Base-by-base conservation (phyloP, 2,329 filamentous ascomycete genomes). In the Decorospora gaudefroyi region DNA sequence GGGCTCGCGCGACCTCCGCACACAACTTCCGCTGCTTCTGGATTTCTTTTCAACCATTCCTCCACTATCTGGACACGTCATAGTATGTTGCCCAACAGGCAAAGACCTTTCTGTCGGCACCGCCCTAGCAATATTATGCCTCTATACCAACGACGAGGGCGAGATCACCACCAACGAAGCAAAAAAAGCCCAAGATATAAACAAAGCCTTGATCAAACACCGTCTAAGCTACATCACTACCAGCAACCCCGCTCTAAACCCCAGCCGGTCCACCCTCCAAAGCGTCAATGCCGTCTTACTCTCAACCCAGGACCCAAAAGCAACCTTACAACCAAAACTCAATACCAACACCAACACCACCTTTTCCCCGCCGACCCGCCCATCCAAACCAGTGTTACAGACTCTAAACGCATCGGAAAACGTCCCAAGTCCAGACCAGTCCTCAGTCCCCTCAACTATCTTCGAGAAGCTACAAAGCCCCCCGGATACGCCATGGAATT, bases 211-310 rank as follows among this genome's bases (percentile, higher is more conserved):
- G 35, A 90, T 97, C 64, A 86, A 88, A 57, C 81, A 84, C 57
- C 80, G 85, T 38, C 76, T 97, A 21, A 86, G 87, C n/a, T 87
- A 85, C 76, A 88, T 97, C 57, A 88, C 92, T 69, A 86, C 84
- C 4, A 82, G 82, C 0, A 85, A 86, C 64, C 86, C 90, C 1
- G 84, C 87, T 55, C 87, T 86, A 2, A 95, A 95, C 64, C 91
- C 92, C 0, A 91, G 85, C 51, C 78, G 93, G 23, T 80, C 88
- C 15, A 96, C 91, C 0, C 73, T 97, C 25, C 91, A 96, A 70
- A 92, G 89, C 56, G 86, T 97, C 4, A 96, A 97, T 70, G 88
- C 88, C 42, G 95, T 89, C 61, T 72, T 97, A 37, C 92, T 97
- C 83, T 10, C 49, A 27, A 44, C 28, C 9, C 29, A 43, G 7